Percentiles rank a stretch among this genome's conserved stretches.
Evolutionary conservation across 805 yeast species (phyloP).

Genomic region (Brettanomyces naardenensis): DNA sequence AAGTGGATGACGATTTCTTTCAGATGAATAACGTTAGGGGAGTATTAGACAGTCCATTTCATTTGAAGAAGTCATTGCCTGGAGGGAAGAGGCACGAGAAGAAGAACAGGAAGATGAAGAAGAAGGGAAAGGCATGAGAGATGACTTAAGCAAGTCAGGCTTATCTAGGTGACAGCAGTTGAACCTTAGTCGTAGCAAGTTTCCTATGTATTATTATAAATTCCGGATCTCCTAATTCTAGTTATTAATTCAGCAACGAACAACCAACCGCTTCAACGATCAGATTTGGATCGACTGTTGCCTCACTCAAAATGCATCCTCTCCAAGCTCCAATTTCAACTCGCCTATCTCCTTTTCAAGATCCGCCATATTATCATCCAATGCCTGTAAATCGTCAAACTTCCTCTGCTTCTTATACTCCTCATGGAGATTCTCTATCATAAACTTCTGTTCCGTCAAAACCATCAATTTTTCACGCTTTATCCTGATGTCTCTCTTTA

Average conservation of each 20-base stretch:
- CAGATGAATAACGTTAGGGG: constrained; percentile 59
- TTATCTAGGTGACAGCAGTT: no score
- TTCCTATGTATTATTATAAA: no score
- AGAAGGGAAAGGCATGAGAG: constrained; percentile 9
- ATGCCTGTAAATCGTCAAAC: constrained; percentile 65
- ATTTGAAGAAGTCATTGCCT: constrained; percentile 39
- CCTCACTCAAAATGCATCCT: constrained; percentile 24
- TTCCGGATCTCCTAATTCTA: no score
- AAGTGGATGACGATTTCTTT: constrained; percentile 82
- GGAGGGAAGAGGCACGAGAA: constrained; percentile 75
- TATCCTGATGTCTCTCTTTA: constrained; percentile 47
- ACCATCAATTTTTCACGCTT: constrained; percentile 76
- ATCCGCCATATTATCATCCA: constrained; percentile 53
- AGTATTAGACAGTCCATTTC: constrained; percentile 65
- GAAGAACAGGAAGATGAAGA: constrained; percentile 30
- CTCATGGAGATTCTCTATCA: constrained; percentile 58
- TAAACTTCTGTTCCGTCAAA: constrained; percentile 70
- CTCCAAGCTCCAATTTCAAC: constrained; percentile 49
- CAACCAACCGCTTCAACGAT: neutral
- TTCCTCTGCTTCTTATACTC: constrained; percentile 58
- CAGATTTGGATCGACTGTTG: no score
- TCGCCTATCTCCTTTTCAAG: constrained; percentile 39
- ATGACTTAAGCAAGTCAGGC: neutral
- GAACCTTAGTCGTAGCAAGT: no score
- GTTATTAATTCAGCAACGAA: neutral